These are phyloP conservation scores for Bretschneidera sinensis DNA, from an alignment of 345 rosid species.

Conservation along the genomic window DNA sequence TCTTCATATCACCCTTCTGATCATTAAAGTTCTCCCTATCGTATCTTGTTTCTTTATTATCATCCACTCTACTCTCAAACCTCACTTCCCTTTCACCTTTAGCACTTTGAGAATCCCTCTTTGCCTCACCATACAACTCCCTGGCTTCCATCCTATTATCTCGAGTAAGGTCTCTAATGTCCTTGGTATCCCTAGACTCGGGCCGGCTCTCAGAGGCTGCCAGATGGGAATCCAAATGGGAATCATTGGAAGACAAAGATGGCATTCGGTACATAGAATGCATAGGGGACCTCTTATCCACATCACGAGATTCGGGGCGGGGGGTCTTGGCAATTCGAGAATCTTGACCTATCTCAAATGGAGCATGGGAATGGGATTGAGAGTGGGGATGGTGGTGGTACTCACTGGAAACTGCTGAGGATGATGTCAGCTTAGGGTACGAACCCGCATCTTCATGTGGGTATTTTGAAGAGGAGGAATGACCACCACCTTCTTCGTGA, in stretches of 20 bases:
- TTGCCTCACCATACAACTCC: constrained; percentile 52
- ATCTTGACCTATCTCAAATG: constrained; percentile 55
- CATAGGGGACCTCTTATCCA: constrained; percentile 79
- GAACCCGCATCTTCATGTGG: constrained; percentile 61
- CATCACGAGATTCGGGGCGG: constrained; percentile 65
- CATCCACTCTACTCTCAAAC: constrained; percentile 62
- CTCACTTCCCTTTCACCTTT: constrained; percentile 69
- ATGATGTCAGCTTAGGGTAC: constrained; percentile 54
- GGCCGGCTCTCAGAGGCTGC: constrained; percentile 37
- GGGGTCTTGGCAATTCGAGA: constrained; percentile 57
- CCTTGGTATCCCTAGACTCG: constrained; percentile 67
- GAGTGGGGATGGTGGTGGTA: constrained; percentile 40
- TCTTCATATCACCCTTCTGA: constrained; percentile 51
- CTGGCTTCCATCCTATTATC: constrained; percentile 60
- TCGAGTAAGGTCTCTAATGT: constrained; percentile 46
- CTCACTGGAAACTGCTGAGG: constrained; percentile 44
- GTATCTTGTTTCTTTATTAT: constrained; percentile 54
- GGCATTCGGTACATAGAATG: constrained; percentile 54
- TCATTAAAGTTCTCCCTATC: constrained; percentile 55
- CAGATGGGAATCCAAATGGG: constrained; percentile 50
- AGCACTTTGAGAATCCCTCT: constrained; percentile 66
- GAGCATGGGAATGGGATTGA: constrained; percentile 17
- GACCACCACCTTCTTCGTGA: constrained; percentile 72
- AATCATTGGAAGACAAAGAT: constrained; percentile 42
- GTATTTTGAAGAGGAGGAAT: constrained; percentile 65